phyloP scores from a whole-genome alignment of 2,329 filamentous ascomycete species.

The Periglandula ipomoeae region DNA sequence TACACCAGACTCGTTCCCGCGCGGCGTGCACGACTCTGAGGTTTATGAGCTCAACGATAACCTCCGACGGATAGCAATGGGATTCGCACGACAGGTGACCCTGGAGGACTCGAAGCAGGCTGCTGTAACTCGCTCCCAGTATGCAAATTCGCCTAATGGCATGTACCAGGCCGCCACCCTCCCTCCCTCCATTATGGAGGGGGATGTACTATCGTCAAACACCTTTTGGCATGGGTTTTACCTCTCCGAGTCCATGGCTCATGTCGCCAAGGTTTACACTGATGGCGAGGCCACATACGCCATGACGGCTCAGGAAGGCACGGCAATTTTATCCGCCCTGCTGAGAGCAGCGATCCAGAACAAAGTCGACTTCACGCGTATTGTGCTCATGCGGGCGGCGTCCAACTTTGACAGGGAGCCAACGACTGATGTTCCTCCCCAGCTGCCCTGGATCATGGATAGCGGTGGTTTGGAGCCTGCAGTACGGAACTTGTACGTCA shows the following conservation, averaged over 20 bases:
- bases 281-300: slow-evolving; percentile 9
- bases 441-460: slow-evolving; percentile 8
- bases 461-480: slow-evolving; percentile 8
- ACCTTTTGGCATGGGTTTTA: slow-evolving; percentile 6
- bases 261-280: slow-evolving; percentile 7
- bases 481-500: slow-evolving; percentile 8
- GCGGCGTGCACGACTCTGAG: slow-evolving; percentile 10
- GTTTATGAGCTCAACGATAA: slow-evolving; percentile 12
- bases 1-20: slow-evolving; percentile 8
- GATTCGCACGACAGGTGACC: slow-evolving; percentile 3
- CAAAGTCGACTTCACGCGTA: slow-evolving; percentile 10
- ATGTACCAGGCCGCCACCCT: slow-evolving; percentile 6
- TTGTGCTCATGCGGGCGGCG: slow-evolving; percentile 9
- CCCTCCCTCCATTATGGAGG: slow-evolving; percentile 7
- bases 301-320: slow-evolving; percentile 12
- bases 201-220: slow-evolving; percentile 7
- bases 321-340: slow-evolving; percentile 8
- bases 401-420: slow-evolving; percentile 14
- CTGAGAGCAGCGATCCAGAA: slow-evolving; percentile 7
- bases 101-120: slow-evolving; percentile 6
- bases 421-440: slow-evolving; percentile 2
- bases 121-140: slow-evolving; percentile 8
- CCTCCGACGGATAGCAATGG: slow-evolving; percentile 8
- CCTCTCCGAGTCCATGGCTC: slow-evolving; percentile 6
- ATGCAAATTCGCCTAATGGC: neutral